Base-by-base conservation (phyloP, 2,329 filamentous ascomycete species). In the Didymella pomorum region DNA sequence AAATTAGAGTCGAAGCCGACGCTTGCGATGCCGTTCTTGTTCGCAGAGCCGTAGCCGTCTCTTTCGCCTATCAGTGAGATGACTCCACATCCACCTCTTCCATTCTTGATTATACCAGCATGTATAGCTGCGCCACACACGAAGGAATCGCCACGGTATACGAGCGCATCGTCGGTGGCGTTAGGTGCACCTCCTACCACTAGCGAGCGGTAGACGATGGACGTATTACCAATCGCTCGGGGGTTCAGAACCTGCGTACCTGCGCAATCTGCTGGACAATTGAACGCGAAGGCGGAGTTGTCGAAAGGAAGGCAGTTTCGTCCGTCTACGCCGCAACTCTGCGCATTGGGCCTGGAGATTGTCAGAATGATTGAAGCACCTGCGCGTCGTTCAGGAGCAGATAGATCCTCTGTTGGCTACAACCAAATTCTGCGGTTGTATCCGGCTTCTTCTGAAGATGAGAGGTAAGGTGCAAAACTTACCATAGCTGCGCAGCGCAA, bases 401-500 rank as follows among this genome's bases (percentile, higher is more conserved):
- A n/a, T n/a, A n/a, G n/a, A n/a, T n/a, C n/a, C n/a, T n/a, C n/a
- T n/a, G n/a, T n/a, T n/a, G n/a, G n/a, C n/a, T n/a, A n/a, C n/a
- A n/a, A n/a, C n/a, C n/a, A n/a, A n/a, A n/a, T n/a, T n/a, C n/a
- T n/a, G n/a, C n/a, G n/a, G n/a, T n/a, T n/a, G n/a, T n/a, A n/a
- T n/a, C n/a, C n/a, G n/a, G n/a, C n/a, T n/a, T n/a, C n/a, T n/a
- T n/a, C n/a, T n/a, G n/a, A n/a, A n/a, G n/a, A n/a, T n/a, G n/a
- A n/a, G n/a, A 10, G 20, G 6, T 8, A 14, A 23, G 9, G 9
- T 26, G 14, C 26, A 7, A 39, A 7, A 26, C 44, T 56, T 80
- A 83, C 90, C 90, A 95, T 71, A 90, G 89, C 8, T 86, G 83
- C 46, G 83, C 81, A 16, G 84, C 84, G 74, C 91, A 95, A 14